These are phyloP conservation scores for Aspergillus clavatus DNA, from an alignment of 2,329 filamentous ascomycete genomes.

Conservation along the genomic window DNA sequence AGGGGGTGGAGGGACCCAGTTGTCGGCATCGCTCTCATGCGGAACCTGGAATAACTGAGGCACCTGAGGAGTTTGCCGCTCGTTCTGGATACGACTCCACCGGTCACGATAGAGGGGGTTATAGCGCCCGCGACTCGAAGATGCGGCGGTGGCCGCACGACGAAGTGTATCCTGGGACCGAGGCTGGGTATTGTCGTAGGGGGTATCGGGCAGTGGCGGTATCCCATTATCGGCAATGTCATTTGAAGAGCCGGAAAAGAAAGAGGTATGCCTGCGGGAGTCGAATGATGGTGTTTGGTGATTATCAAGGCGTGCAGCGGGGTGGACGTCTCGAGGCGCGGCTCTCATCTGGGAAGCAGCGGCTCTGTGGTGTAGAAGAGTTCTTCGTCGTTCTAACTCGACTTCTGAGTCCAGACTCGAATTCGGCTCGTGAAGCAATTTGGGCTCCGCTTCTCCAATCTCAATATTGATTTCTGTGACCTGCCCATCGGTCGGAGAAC, in stretches of 20 bases:
- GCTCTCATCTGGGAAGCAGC: slow-evolving; percentile 34
- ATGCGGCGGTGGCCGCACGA: slow-evolving; percentile 68
- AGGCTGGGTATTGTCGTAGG: slow-evolving; percentile 68
- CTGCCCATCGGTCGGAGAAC: slow-evolving; percentile 52
- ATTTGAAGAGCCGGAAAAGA: slow-evolving; percentile 22
- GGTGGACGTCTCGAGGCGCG: slow-evolving; percentile 20
- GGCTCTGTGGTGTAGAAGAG: slow-evolving; percentile 57
- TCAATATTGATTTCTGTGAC: slow-evolving; percentile 63
- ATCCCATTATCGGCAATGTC: slow-evolving; percentile 20
- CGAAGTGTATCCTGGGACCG: slow-evolving; percentile 66
- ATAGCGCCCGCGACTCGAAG: slow-evolving; percentile 64
- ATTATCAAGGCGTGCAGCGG: slow-evolving; percentile 15
- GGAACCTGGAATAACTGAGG: slow-evolving; percentile 54
- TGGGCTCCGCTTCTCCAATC: slow-evolving; percentile 65
- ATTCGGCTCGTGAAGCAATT: slow-evolving; percentile 66
- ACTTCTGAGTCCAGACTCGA: slow-evolving; percentile 73
- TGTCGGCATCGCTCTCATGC: slow-evolving; percentile 81
- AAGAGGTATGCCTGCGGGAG: slow-evolving; percentile 25
- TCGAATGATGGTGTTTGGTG: slow-evolving; percentile 12
- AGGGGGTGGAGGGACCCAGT: slow-evolving; percentile 81
- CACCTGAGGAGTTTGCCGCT: slow-evolving; percentile 7
- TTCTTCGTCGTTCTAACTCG: slow-evolving; percentile 70
- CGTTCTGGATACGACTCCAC: slow-evolving; percentile 41
- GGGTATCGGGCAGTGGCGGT: slow-evolving; percentile 62
- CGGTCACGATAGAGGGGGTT: slow-evolving; percentile 44